Evolutionary conservation across 2,329 filamentous ascomycete genomes (phyloP), one percentile per base, ranked within the genome.

Genomic region (Hypoxylon sp.): DNA sequence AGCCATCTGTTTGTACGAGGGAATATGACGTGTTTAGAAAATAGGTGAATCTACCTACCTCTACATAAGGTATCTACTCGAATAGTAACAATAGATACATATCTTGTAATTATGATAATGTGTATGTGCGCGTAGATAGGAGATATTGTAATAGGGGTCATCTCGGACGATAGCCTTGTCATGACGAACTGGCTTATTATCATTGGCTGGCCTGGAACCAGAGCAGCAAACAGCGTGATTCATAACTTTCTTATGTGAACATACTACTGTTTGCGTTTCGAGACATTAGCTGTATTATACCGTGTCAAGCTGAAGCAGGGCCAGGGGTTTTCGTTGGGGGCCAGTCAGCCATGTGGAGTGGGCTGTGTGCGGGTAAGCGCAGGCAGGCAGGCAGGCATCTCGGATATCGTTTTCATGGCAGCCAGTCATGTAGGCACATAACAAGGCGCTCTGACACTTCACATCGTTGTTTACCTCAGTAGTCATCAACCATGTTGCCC

Each of bases 301-400:
- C 15, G 29, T 44, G 31, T 37, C 24, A 55, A 65, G 61, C 61
- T 62, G 39, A 65, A 50, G 48, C 24, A 19, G 27, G 44, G 17
- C 29, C 53, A 19, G 29, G 37, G 27, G 24, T 6, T 60, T 27
- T 48, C 21, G 62, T 67, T 64, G 60, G 67, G 55, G 51, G 64
- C 24, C 48, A 21, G 19, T n/a, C 42, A 67, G 52, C 52, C 56
- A 51, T 61, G 67, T 65, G 67, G 59, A 67, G 59, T 31, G 48
- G 48, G 31, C 13, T 35, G 56, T 58, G 51, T 61, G 29, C 68
- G 65, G 65, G 62, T 59, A 68, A 46, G 35, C 64, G 68, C 68
- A 70, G 59, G 32, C 24, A 27, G 24, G 3, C 48, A 54, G 17
- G 46, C 42, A 66, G 29, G 62, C 24, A 55, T 15, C 10, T 29